phyloP scores from a whole-genome alignment of 1,139 yeast species.

The Sugiyamaella neomexicana region DNA sequence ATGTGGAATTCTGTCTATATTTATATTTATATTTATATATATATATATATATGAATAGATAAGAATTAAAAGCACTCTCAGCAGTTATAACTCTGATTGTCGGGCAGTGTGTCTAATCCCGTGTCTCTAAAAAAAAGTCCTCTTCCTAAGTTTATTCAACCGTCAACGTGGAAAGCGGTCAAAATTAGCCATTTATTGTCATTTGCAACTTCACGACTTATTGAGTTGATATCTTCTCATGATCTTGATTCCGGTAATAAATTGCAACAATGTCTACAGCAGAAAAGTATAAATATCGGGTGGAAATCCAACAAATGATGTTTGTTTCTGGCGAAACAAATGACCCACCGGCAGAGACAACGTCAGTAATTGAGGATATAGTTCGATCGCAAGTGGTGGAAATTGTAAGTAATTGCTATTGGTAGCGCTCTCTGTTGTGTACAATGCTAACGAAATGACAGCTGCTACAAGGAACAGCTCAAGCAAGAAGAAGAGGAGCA shows the following conservation, averaged over 20 bases:
- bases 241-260: not conserved
- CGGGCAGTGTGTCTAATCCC: no score
- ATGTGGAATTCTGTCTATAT: no score
- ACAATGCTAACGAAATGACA: slow-evolving; percentile 10
- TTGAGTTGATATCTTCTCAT: no score
- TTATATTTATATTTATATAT: no score
- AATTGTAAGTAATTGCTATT: slow-evolving; percentile 45
- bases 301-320: slow-evolving; percentile 97
- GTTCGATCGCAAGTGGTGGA: slow-evolving; percentile 95
- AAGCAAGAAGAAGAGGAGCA: slow-evolving; percentile 80
- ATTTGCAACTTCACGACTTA: not conserved
- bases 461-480: slow-evolving; percentile 71
- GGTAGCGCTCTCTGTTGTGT: not conserved
- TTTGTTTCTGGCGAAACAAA: slow-evolving; percentile 94
- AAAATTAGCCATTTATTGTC: not conserved
- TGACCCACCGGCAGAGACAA: slow-evolving; percentile 90
- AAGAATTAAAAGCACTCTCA: no score
- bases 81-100: no score
- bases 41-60: no score
- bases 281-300: slow-evolving; percentile 70
- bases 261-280: slow-evolving; percentile 16
- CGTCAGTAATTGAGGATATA: slow-evolving; percentile 88
- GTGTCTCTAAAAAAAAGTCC: no score
- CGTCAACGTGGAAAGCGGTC: no score
- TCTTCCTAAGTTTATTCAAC: no score